Conservation (phyloP, 106 monocot species). For the Dendrobium officinale region DNA sequence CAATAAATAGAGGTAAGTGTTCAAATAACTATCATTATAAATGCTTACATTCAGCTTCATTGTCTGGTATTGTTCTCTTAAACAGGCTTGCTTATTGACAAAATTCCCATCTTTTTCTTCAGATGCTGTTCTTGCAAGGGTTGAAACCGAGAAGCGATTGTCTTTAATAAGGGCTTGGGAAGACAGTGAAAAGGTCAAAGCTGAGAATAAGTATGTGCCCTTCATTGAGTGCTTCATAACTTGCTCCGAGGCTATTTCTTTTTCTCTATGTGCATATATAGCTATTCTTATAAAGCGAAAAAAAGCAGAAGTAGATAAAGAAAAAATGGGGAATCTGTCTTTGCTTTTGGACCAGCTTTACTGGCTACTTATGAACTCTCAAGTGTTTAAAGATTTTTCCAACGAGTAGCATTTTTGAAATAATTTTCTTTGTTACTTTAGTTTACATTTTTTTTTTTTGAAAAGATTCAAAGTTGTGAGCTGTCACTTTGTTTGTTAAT, state of each 20-base stretch:
- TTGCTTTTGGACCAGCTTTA: neutral
- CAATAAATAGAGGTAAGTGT: slow-evolving; percentile 41
- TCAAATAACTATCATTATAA: neutral
- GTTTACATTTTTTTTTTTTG: no score
- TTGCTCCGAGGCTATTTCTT: neutral
- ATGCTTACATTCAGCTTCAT: neutral
- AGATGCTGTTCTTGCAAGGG: slow-evolving; percentile 48
- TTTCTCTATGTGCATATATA: neutral
- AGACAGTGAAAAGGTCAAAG: slow-evolving; percentile 60
- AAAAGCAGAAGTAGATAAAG: neutral
- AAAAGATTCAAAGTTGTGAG: no score
- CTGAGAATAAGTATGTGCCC: slow-evolving; percentile 50
- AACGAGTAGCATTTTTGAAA: no score
- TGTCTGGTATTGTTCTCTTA: neutral
- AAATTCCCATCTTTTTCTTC: neutral
- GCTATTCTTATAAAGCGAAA: neutral
- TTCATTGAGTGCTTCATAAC: neutral
- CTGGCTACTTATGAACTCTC: neutral
- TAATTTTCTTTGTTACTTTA: no score
- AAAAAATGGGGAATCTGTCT: neutral
- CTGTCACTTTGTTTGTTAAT: no score
- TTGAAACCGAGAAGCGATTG: slow-evolving; percentile 50
- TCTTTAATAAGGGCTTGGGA: slow-evolving; percentile 64
- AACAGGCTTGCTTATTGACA: neutral
- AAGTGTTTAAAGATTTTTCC: no score